Percentiles rank a stretch among this genome's conserved stretches.
Evolutionary conservation across 345 rosid genomes (phyloP).

Genomic region (Anastatica hierochuntica): DNA sequence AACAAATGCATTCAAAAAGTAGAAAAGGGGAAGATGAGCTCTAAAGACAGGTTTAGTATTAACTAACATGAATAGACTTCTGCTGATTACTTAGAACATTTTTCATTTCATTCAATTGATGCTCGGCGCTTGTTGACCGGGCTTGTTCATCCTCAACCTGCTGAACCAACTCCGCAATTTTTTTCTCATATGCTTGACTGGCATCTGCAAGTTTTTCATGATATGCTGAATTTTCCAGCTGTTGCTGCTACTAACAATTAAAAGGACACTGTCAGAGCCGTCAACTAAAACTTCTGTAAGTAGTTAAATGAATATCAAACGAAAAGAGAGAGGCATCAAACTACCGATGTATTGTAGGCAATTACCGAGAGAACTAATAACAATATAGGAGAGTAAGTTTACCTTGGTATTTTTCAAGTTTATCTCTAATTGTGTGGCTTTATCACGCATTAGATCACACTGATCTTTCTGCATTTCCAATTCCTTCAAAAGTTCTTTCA

Average conservation of each 20-base stretch:
- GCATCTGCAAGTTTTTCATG: conserved; percentile 62
- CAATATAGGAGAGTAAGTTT: conserved; percentile 27
- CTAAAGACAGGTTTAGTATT: background rate
- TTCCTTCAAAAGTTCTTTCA: conserved; percentile 40
- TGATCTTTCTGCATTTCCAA: conserved; percentile 53
- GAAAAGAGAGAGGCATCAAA: background rate
- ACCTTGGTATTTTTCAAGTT: conserved; percentile 52
- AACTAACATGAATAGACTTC: conserved; percentile 51
- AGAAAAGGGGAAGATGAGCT: background rate
- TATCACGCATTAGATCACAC: conserved; percentile 36
- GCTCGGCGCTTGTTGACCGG: conserved; percentile 31
- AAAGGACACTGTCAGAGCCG: conserved; percentile 24
- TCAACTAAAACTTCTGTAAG: background rate
- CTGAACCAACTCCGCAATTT: conserved; percentile 51
- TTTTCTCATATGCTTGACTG: conserved; percentile 71
- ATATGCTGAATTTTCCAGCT: conserved; percentile 53
- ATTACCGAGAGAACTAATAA: conserved; percentile 21
- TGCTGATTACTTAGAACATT: conserved; percentile 45
- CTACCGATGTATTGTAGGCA: background rate
- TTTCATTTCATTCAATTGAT: conserved; percentile 39
- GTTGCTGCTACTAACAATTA: conserved; percentile 51
- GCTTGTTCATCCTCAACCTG: conserved; percentile 46
- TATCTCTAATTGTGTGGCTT: conserved; percentile 42
- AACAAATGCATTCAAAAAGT: too few relatives aligned
- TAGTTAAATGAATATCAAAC: conserved; percentile 6